Conservation (phyloP, 140 eudicot species). For the Cichorium intybus region DNA sequence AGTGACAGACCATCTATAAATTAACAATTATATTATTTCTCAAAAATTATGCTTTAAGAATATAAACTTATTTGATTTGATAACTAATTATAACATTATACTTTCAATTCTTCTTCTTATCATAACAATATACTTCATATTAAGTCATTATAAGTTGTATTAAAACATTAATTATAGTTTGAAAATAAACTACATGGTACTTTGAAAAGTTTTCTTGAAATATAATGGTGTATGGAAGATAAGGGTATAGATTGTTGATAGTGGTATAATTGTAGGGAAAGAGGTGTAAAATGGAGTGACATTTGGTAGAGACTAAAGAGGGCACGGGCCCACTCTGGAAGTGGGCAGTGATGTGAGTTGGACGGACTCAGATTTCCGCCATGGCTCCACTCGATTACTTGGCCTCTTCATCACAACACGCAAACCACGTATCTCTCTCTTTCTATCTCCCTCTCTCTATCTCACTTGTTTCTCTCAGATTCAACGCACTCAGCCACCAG, state of each 20-base stretch:
- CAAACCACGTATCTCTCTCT: conserved; percentile 1
- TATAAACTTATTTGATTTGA: too few relatives aligned
- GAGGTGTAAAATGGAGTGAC: not conserved
- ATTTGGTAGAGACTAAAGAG: conserved; percentile 11
- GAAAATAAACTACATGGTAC: too few relatives aligned
- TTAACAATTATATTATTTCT: too few relatives aligned
- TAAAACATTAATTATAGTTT: too few relatives aligned
- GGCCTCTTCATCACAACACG: conserved; percentile 24
- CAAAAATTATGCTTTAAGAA: too few relatives aligned
- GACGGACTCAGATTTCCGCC: conserved; percentile 42
- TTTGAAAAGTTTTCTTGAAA: too few relatives aligned
- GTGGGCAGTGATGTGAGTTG: conserved; percentile 7
- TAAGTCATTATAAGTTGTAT: too few relatives aligned
- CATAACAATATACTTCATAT: too few relatives aligned
- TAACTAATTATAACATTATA: too few relatives aligned
- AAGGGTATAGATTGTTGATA: not conserved
- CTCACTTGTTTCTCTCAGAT: conserved; percentile 13
- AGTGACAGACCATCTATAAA: too few relatives aligned
- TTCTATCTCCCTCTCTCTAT: conserved; percentile 13
- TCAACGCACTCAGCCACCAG: conserved; percentile 20
- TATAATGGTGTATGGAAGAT: not conserved
- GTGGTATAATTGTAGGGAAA: not conserved
- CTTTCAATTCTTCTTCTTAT: too few relatives aligned
- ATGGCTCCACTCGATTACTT: conserved; percentile 23
- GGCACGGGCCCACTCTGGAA: conserved; percentile 14